phyloP scores from a whole-genome alignment of 768 basidiomycete species.

The Kwoniella mangroviensis region DNA sequence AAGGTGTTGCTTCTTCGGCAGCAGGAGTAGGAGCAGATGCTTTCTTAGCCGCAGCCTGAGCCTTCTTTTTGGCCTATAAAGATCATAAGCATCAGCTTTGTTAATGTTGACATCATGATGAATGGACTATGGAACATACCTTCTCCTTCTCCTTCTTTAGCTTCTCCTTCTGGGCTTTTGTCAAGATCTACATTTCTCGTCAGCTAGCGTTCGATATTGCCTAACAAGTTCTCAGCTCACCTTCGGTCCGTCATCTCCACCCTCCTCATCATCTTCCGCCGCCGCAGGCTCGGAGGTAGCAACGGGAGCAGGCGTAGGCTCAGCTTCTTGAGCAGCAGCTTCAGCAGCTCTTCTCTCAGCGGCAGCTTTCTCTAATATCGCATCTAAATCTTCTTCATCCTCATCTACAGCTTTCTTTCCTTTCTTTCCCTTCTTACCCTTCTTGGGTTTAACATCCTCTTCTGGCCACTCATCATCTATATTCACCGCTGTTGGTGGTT shows the following conservation, averaged over 20 bases:
- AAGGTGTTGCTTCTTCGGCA: constrained; percentile 55
- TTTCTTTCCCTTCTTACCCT: constrained; percentile 53
- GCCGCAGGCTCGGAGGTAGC: constrained; percentile 36
- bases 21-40: constrained; percentile 54
- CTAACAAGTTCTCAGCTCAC: constrained; percentile 26
- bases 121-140: constrained; percentile 59
- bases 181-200: constrained; percentile 67
- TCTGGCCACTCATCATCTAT: constrained; percentile 74
- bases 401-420: constrained; percentile 36
- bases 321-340: constrained; percentile 12
- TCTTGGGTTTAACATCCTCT: constrained; percentile 64
- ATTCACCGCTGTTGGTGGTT: constrained; percentile 27
- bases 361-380: constrained; percentile 25
- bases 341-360: constrained; percentile 30
- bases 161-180: constrained; percentile 95
- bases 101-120: not conserved
- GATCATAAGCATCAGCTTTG: constrained; percentile 15
- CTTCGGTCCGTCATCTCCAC: constrained; percentile 61
- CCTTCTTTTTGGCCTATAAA: constrained; percentile 87
- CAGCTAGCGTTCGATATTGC: not conserved
- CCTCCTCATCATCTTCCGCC: constrained; percentile 35
- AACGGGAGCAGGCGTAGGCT: constrained; percentile 33
- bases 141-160: constrained; percentile 97
- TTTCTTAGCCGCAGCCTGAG: constrained; percentile 85
- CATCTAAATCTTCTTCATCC: constrained; percentile 29